Evolutionary conservation across 345 rosid species (phyloP), one percentile per base, ranked within the genome.

Genomic region (Euphorbia lathyris): DNA sequence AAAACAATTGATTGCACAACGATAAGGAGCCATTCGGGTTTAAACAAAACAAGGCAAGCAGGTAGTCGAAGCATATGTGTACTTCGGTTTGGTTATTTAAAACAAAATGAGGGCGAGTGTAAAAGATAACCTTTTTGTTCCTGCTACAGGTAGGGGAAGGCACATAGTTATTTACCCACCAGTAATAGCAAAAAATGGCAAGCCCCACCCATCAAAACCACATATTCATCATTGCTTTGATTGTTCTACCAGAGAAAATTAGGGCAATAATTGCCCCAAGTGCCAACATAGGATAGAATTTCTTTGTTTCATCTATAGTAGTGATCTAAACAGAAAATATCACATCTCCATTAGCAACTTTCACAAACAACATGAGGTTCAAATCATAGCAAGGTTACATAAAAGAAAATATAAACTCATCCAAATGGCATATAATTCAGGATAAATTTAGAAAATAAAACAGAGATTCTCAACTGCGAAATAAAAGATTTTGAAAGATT

Each of bases 161-260:
- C 19, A 87, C 97, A 64, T 20, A 86, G 22, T 68, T 73, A 79
- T 94, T 89, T 75, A 86, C 97, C 97, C 98, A 94, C 98, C 98
- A 94, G 85, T 94, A 94, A 36, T 85, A 80, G 76, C 81, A 81
- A 81, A 96, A 94, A 29, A 94, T 94, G 23, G 88, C 76, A 0
- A 91, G 79, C 17, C n/a, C n/a, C n/a, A n/a, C 98, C 98, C 96
- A 91, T 85, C 71, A 84, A 65, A 4, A 94, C 97, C 56, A 94
- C 98, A 94, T 91, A 81, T 90, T 90, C 97, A 94, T 94, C 98
- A 94, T 94, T 16, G 77, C 98, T 79, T 88, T 91, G 72, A 94
- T 97, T 47, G 98, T 94, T 74, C 98, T 79, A 47, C 98, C 97
- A 1, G 98, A 94, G 82, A 94, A 94, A 58, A 94, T 73, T 36